A percentile compares a stretch with the other conserved stretches of the same genome.
Evolutionary conservation across 352 stramenopile species (phyloP).

Genomic region (Phytophthora rubi): DNA sequence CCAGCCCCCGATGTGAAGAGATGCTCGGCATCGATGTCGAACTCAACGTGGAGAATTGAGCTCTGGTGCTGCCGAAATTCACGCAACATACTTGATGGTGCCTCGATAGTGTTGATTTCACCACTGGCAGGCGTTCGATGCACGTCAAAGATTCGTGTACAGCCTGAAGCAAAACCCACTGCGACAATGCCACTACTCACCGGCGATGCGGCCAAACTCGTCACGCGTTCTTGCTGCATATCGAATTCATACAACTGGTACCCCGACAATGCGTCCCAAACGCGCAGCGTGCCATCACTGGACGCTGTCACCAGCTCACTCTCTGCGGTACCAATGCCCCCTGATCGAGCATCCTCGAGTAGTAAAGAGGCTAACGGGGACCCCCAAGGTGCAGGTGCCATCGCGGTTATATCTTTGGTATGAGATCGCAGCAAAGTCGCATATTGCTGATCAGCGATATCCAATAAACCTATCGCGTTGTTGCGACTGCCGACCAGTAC

Average conservation of each 20-base stretch:
- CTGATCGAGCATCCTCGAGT: conserved; percentile 13
- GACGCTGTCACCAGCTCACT: conserved; percentile 70
- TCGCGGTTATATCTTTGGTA: conserved; percentile 48
- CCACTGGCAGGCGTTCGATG: conserved; percentile 9
- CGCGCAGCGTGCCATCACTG: conserved; percentile 79
- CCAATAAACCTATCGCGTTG: conserved; percentile 85
- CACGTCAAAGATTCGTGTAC: conserved; percentile 88
- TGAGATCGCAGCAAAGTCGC: conserved; percentile 84
- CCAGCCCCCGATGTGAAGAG: conserved; percentile 61
- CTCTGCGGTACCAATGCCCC: conserved; percentile 3
- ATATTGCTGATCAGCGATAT: conserved; percentile 86
- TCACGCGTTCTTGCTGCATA: conserved; percentile 68
- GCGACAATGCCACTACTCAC: conserved; percentile 51
- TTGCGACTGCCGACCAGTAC: conserved; percentile 76
- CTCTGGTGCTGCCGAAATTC: conserved; percentile 90
- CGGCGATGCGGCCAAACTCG: conserved; percentile 60
- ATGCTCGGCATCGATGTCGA: conserved; percentile 46
- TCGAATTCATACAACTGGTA: conserved; percentile 88
- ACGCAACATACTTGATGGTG: conserved; percentile 46
- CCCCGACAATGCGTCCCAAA: conserved; percentile 76
- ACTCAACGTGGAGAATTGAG: conserved; percentile 61
- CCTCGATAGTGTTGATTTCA: conserved; percentile 1
- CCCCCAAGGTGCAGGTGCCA: conserved; percentile 39
- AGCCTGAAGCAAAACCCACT: conserved; percentile 83
- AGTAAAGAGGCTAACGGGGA: conserved; percentile 32